Base-by-base conservation (phyloP, 768 basidiomycete species). In the Tephrocybe sp. region DNA sequence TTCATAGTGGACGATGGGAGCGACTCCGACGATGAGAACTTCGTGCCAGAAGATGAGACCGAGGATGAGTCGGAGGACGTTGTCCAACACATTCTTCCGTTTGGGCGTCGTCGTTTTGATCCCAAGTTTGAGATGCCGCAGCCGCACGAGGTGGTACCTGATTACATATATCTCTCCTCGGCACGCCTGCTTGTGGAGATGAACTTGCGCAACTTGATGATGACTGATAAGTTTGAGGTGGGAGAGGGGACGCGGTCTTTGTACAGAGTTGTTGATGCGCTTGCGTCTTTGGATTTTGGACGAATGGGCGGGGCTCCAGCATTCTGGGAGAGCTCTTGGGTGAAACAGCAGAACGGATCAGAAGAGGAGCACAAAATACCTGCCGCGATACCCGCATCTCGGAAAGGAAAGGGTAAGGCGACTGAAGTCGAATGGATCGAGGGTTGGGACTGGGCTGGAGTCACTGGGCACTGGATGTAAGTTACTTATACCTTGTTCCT, bases 371-470 rank as follows among this genome's bases (percentile, higher is more conserved):
- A 3, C n/a, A n/a, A 5, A 19, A 35, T 6, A 21, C 40, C 15
- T 6, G 13, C 26, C 11, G 9, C 18, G 7, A 18, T 24, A 5
- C 40, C 16, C n/a, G 5, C 22, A 30, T 6, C 35, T 25, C 37
- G 63, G 12, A 67, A 64, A 30, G 57, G 56, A 9, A 60, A 60
- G 34, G 57, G 40, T 11, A 55, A 55, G 1, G 54, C 44, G 5
- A 38, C 28, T 5, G 53, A 54, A 2, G 22, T 47, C 9, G 55
- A 59, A 25, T 58, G 53, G 19, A 54, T 61, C 5, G 57, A 60
- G 4, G 80, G 80, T 4, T 81, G 78, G 79, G 80, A 82, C 56
- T 83, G 82, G 81, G 82, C 80, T 1, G 81, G 78, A 7, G 77
- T 74, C 2, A 60, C 69, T 35, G 81, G 81, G 15, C 65, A 71